Conservation (phyloP, 805 yeast species). For the Yarrowia porcina region DNA sequence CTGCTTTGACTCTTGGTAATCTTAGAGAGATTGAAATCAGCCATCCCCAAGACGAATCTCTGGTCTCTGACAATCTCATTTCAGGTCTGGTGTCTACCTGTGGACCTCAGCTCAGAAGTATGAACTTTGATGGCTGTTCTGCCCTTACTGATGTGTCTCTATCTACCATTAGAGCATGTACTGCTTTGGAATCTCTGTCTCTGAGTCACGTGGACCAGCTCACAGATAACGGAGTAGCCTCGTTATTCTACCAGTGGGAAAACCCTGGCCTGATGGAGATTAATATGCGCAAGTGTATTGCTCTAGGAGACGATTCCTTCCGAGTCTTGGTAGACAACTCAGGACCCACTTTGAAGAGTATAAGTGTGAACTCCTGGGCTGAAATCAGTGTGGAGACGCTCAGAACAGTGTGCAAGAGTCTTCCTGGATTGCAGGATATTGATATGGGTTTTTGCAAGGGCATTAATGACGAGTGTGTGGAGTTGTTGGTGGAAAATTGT, state of each 20-base stretch:
- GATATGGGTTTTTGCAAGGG: slow-evolving; percentile 80
- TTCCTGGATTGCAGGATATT: slow-evolving; percentile 62
- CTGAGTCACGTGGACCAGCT: slow-evolving; percentile 58
- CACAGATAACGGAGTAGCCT: slow-evolving; percentile 62
- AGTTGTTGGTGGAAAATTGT: slow-evolving; percentile 55
- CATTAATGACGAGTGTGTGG: slow-evolving; percentile 67
- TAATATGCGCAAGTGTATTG: slow-evolving; percentile 62
- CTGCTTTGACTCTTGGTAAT: slow-evolving; percentile 60
- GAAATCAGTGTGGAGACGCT: slow-evolving; percentile 45
- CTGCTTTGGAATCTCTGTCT: slow-evolving; percentile 60
- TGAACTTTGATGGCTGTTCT: slow-evolving; percentile 71
- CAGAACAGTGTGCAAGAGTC: slow-evolving; percentile 34
- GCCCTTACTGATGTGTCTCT: slow-evolving; percentile 64
- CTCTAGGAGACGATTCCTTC: slow-evolving; percentile 61
- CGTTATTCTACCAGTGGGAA: slow-evolving; percentile 56
- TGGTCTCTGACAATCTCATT: slow-evolving; percentile 65
- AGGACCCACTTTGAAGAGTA: slow-evolving; percentile 59
- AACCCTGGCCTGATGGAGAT: slow-evolving; percentile 56
- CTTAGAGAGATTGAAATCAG: slow-evolving; percentile 62
- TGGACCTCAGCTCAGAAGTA: slow-evolving; percentile 57
- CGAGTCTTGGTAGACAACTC: slow-evolving; percentile 61
- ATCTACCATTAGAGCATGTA: slow-evolving; percentile 49
- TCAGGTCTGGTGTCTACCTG: slow-evolving; percentile 49
- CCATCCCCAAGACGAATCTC: slow-evolving; percentile 47
- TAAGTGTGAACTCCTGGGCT: slow-evolving; percentile 72